Evolutionary conservation across 2,329 filamentous ascomycete species (phyloP), one percentile per base, ranked within the genome.

Genomic region (Talaromyces sp.): DNA sequence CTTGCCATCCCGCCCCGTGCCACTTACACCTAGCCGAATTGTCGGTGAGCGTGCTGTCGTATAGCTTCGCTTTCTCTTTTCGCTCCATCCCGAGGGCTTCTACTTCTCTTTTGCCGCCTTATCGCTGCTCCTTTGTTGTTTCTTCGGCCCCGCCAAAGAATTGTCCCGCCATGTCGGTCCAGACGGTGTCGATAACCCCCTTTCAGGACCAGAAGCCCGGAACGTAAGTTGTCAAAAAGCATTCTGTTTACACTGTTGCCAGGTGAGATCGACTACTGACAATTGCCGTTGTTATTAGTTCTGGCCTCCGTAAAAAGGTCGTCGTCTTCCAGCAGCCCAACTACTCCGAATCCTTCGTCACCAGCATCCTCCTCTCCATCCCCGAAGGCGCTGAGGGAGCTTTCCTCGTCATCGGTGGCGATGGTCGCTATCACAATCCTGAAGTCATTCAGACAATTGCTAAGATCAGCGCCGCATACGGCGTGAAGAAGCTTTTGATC

Each of bases 291-390:
- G 10, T 36, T 5, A 50, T 58, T 58, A 44, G 94, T 69, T 99
- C 95, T 68, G 95, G 95, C 78, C 92, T 99, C 78, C 92, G 95
- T 67, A 99, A 99, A 82, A 98, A 96, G 87, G 95, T 98, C 81
- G 92, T 91, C 73, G 91, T 96, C 76, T 99, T 99, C 84, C 92
- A 99, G 79, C 84, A 97, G 79, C 84, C 88, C 64, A 86, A 99
- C 81, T 99, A 99, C 85, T 93, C 91, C 79, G 95, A 99, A 81
- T 88, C 94, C 58, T 99, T 99, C 77, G 86, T 99, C 69, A 85
- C 94, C 67, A 94, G 92, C 78, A 96, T 97, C 75, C 86, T 99
- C 68, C 87, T 96, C 65, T 96, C 95, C 58, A 99, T 99, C 71
- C 95, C 95, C 34, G 95, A 99, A 79, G 95, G 95, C 65, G 93